Conservation (phyloP, 139 green algal genomes). For the Eudorina sp. region DNA sequence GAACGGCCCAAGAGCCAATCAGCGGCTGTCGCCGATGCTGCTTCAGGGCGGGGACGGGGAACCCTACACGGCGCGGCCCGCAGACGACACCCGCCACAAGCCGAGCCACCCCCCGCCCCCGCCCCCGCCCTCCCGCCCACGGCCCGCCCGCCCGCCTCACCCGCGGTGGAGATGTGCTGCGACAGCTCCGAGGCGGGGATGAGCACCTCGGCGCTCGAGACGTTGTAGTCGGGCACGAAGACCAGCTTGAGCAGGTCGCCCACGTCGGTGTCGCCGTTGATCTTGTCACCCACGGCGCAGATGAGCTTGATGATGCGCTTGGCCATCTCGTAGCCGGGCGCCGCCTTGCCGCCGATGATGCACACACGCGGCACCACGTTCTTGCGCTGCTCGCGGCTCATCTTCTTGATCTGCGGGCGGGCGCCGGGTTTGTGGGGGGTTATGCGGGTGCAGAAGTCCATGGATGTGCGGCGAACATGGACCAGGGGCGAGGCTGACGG, state of each 20-base stretch:
- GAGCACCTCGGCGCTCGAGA: slow-evolving; percentile 70
- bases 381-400: slow-evolving; percentile 78
- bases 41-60: too few relatives aligned
- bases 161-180: slow-evolving; percentile 85
- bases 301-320: slow-evolving; percentile 98
- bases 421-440: background rate
- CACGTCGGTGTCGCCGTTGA: slow-evolving; percentile 97
- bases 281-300: slow-evolving; percentile 77
- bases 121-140: too few relatives aligned
- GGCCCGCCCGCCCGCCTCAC: too few relatives aligned
- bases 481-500: too few relatives aligned
- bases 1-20: too few relatives aligned
- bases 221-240: slow-evolving; percentile 99
- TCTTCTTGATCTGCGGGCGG: slow-evolving; percentile 80
- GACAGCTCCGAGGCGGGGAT: slow-evolving; percentile 83
- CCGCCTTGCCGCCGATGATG: slow-evolving; percentile 94
- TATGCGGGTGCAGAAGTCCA: too few relatives aligned
- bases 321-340: slow-evolving; percentile 96
- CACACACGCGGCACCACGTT: slow-evolving; percentile 80
- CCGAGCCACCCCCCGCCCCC: too few relatives aligned
- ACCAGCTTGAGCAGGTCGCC: slow-evolving; percentile 96
- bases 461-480: too few relatives aligned
- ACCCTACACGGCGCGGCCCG: too few relatives aligned
- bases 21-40: too few relatives aligned
- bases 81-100: too few relatives aligned